Conservation (phyloP, 1,284 basidiomycete genomes). For the Leccinum angustisporum region DNA sequence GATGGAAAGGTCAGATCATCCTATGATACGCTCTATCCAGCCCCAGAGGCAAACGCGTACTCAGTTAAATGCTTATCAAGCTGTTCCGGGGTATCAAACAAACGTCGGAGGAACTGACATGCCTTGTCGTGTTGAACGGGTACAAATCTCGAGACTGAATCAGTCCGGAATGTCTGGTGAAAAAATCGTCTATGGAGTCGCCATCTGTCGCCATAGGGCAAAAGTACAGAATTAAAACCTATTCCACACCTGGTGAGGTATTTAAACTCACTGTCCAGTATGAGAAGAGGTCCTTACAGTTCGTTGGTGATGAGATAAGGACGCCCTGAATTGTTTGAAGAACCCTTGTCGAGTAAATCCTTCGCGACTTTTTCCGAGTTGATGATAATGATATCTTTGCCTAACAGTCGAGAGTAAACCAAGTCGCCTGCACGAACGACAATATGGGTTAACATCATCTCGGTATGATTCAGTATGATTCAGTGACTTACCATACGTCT, state of each 20-base stretch:
- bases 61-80: not conserved
- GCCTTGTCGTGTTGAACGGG: not conserved
- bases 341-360: constrained; percentile 21
- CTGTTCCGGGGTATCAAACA: not conserved
- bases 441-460: not conserved
- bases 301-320: constrained; percentile 5
- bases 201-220: not conserved
- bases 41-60: not conserved
- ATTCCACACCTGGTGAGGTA: not conserved
- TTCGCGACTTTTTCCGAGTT: constrained; percentile 28
- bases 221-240: not conserved
- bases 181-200: not conserved
- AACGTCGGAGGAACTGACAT: not conserved
- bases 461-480: not conserved
- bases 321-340: constrained; percentile 25
- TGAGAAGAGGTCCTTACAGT: not conserved
- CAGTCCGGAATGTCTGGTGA: not conserved
- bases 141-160: not conserved
- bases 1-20: not conserved
- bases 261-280: not conserved
- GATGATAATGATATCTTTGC: constrained; percentile 19
- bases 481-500: not conserved
- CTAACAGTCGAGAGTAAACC: not conserved
- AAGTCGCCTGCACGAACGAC: not conserved
- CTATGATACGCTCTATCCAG: not conserved